Evolutionary conservation across 306 rosid species (phyloP).

Genomic region (Lathyrus aphaca): DNA sequence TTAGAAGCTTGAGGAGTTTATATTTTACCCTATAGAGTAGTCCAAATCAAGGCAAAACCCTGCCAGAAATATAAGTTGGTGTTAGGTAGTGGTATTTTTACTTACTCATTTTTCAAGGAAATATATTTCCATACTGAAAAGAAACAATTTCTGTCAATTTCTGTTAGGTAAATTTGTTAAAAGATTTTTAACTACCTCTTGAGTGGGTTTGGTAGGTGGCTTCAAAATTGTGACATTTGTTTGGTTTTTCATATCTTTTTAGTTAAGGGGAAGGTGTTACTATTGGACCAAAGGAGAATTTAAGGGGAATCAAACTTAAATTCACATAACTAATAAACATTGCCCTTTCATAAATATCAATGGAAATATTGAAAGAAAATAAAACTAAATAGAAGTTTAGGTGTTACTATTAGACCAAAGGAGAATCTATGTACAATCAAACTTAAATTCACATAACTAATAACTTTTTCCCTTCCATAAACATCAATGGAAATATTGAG

Average conservation of each 20-base stretch:
- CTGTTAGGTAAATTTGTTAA: conserved; percentile 15
- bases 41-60: conserved; percentile 31
- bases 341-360: conserved; percentile 1
- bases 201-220: conserved; percentile 6
- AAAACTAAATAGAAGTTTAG: too few species aligned
- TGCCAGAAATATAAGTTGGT: conserved; percentile 41
- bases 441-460: too few species aligned
- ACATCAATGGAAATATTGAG: too few species aligned
- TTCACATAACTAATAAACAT: not conserved
- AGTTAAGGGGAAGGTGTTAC: not conserved
- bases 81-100: conserved; percentile 17
- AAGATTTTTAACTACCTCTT: conserved; percentile 34
- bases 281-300: conserved; percentile 26
- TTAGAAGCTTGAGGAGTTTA: conserved; percentile 33
- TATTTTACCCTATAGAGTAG: conserved; percentile 44
- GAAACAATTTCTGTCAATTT: conserved; percentile 7
- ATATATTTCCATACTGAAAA: conserved; percentile 38
- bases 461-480: too few species aligned
- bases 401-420: too few species aligned
- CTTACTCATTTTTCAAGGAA: conserved; percentile 17
- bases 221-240: conserved; percentile 2
- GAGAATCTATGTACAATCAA: too few species aligned
- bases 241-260: not conserved
- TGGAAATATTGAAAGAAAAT: not conserved
- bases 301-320: conserved; percentile 2